Conservation (phyloP, 2,329 filamentous ascomycete genomes). For the Onygenales sp. region DNA sequence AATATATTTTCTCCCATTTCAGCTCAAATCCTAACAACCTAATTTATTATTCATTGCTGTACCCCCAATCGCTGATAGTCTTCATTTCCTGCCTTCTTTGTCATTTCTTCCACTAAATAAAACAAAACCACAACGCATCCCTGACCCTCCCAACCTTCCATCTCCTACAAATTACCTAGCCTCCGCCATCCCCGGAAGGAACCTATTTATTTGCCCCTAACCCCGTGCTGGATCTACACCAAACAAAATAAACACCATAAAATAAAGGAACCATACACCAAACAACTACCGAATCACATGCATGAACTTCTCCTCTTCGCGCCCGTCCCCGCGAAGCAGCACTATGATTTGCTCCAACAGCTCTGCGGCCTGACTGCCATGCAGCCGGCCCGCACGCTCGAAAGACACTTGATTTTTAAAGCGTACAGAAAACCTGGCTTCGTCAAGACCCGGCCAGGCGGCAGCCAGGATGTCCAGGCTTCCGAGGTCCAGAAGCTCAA, state of each 20-base stretch:
- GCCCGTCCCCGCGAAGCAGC: slow-evolving; percentile 46
- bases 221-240: neutral
- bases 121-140: too few species aligned
- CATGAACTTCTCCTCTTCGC: slow-evolving; percentile 55
- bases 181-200: neutral
- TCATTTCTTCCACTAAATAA: too few species aligned
- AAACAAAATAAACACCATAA: neutral
- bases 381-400: slow-evolving; percentile 46
- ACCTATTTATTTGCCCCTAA: neutral
- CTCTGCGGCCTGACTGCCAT: slow-evolving; percentile 52
- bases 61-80: neutral
- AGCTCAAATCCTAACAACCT: neutral
- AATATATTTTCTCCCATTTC: too few species aligned
- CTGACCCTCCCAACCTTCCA: neutral
- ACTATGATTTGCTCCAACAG: slow-evolving; percentile 52
- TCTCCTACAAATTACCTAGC: slow-evolving; percentile 1
- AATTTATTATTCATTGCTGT: neutral
- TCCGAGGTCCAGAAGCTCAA: slow-evolving; percentile 36
- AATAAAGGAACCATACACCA: neutral
- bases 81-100: neutral
- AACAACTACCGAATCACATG: slow-evolving; percentile 32
- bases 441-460: slow-evolving; percentile 30
- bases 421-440: slow-evolving; percentile 40
- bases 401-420: slow-evolving; percentile 51
- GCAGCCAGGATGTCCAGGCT: slow-evolving; percentile 36